phyloP scores from a whole-genome alignment of 768 basidiomycete species.

The Mycena sanguinolenta region DNA sequence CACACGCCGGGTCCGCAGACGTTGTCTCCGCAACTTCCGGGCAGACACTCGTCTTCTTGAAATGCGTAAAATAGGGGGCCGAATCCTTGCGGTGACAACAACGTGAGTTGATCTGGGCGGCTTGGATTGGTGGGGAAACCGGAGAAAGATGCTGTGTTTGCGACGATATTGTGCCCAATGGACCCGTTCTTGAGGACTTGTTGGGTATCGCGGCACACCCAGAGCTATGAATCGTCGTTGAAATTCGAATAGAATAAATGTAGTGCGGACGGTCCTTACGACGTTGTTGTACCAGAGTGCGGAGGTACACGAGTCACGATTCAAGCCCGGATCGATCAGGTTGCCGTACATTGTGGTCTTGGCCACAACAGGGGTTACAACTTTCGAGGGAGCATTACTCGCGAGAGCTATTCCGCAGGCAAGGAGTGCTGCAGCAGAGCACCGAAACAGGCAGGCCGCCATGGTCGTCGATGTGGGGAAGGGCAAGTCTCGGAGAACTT shows the following conservation, averaged over 20 bases:
- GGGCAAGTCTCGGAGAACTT: background rate
- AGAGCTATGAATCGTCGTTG: slow-evolving; percentile 9
- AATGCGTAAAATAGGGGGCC: slow-evolving; percentile 29
- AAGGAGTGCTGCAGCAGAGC: background rate
- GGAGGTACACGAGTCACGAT: slow-evolving; percentile 31
- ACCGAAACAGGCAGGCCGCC: background rate
- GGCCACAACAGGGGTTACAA: slow-evolving; percentile 12
- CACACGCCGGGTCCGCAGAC: slow-evolving; percentile 15
- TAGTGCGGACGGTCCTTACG: background rate
- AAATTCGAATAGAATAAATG: background rate
- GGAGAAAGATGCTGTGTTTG: slow-evolving; percentile 29
- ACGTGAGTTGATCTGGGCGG: background rate
- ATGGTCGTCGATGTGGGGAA: background rate
- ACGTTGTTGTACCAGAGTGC: slow-evolving; percentile 26
- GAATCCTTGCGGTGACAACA: slow-evolving; percentile 19
- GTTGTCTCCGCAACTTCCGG: slow-evolving; percentile 17
- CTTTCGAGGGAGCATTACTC: background rate
- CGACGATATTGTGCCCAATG: slow-evolving; percentile 5
- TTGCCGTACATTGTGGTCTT: slow-evolving; percentile 19
- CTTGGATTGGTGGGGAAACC: background rate
- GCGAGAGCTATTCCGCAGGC: slow-evolving; percentile 6
- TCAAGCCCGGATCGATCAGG: slow-evolving; percentile 15
- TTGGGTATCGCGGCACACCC: slow-evolving; percentile 35
- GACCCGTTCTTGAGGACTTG: slow-evolving; percentile 7
- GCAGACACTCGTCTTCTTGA: slow-evolving; percentile 26